Base-by-base conservation (phyloP, 73 alveolate species). In the Symbiodinium natans region DNA sequence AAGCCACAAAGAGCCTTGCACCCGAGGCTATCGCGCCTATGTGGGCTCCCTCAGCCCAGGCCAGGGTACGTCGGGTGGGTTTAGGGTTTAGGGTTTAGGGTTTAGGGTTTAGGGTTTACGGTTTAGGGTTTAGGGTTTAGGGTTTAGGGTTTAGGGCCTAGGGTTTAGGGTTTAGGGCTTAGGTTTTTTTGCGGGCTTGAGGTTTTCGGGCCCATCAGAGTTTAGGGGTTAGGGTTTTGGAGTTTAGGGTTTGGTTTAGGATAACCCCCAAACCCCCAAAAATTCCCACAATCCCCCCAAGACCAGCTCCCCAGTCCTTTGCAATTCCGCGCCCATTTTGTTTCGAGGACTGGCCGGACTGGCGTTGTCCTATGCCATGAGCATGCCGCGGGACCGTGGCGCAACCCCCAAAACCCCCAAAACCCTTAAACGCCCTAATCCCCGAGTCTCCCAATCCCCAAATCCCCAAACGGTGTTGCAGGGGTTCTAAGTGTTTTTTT, bases 281-380 rank as follows among this genome's bases (percentile, higher is more conserved):
- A 46, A 46, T 46, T 9, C 59, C 13, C 59, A 6, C 59, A 46
- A 9, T 46, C 59, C 6, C 6, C 59, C 59, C 59, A n/a, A n/a
- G 5, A 43, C 11, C 56, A n/a, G n/a, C n/a, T n/a, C n/a, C n/a
- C n/a, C n/a, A n/a, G n/a, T n/a, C n/a, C n/a, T n/a, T n/a, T n/a
- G n/a, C n/a, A n/a, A n/a, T n/a, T n/a, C n/a, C n/a, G n/a, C n/a
- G n/a, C n/a, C n/a, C n/a, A n/a, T n/a, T n/a, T n/a, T n/a, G n/a
- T 27, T 23, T 2, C 31, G 8, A 89, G 96, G 96, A 52, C 41
- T 89, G 41, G 96, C 96, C 29, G 96, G 96, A 13, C 36, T 89
- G 80, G 96, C 96, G 8, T 33, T 89, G 54, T 48, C 96, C 87
- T 89, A 89, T n/a, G 52, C 86, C 96, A 63, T 89, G 86, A 39